Evolutionary conservation across 1,284 basidiomycete species (phyloP).

Genomic region (Entoloma clypeatum): DNA sequence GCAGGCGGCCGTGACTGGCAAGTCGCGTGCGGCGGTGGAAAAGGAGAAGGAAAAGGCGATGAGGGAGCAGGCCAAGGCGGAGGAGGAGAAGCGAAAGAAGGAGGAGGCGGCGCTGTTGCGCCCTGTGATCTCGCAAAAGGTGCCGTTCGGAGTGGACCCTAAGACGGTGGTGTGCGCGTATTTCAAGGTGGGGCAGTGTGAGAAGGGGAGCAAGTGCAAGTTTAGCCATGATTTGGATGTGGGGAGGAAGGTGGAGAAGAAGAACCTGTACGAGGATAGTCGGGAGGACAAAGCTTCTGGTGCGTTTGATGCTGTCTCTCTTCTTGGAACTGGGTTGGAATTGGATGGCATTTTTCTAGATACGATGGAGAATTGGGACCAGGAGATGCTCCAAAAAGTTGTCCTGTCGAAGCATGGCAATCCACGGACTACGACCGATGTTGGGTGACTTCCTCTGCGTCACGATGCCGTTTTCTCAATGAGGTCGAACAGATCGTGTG

Average conservation of each 20-base stretch:
- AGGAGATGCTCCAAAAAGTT: conserved; percentile 86
- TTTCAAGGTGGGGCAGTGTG: conserved; percentile 86
- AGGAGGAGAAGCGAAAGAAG: conserved; percentile 82
- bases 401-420: conserved; percentile 89
- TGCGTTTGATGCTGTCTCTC: conserved; percentile 30
- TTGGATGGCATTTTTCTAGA: conserved; percentile 43
- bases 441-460: conserved; percentile 34
- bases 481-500: conserved; percentile 76
- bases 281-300: conserved; percentile 79
- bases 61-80: conserved; percentile 72
- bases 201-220: conserved; percentile 92
- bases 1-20: conserved; percentile 68
- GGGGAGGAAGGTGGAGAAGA: conserved; percentile 92
- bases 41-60: conserved; percentile 84
- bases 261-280: conserved; percentile 90
- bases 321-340: conserved; percentile 7
- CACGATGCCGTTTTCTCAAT: conserved; percentile 7
- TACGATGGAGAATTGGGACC: conserved; percentile 99
- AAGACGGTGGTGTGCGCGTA: conserved; percentile 88
- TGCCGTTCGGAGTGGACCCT: conserved; percentile 94
- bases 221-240: conserved; percentile 93
- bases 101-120: conserved; percentile 82
- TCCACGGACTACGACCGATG: conserved; percentile 89
- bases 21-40: conserved; percentile 72
- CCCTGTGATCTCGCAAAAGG: conserved; percentile 79